phyloP scores from a whole-genome alignment of 2,329 filamentous ascomycete genomes.

The Pseudogymnoascus pannorum region DNA sequence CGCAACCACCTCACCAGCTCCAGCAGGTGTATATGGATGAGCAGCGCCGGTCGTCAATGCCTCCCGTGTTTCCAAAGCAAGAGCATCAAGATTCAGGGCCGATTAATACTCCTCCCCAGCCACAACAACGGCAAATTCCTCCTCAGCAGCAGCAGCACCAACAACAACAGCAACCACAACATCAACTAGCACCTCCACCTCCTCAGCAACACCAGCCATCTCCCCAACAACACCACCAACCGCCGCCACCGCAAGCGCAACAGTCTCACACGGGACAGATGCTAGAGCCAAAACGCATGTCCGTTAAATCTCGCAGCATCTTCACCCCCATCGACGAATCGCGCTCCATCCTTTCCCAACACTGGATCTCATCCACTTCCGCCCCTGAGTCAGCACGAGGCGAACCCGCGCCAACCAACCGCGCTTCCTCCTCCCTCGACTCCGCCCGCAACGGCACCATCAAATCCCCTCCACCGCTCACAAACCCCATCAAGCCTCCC shows the following conservation, averaged over 20 bases:
- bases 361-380: constrained; percentile 60
- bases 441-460: constrained; percentile 37
- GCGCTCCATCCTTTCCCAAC: constrained; percentile 78
- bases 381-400: constrained; percentile 26
- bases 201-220: constrained; percentile 21
- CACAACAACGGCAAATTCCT: constrained; percentile 45
- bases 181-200: constrained; percentile 16
- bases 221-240: constrained; percentile 24
- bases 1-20: constrained; percentile 37
- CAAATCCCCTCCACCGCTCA: constrained; percentile 43
- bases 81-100: constrained; percentile 42
- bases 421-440: constrained; percentile 41
- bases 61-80: constrained; percentile 59
- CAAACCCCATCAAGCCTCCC: constrained; percentile 27
- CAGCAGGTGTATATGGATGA: constrained; percentile 72
- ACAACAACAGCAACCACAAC: constrained; percentile 35
- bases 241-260: constrained; percentile 37
- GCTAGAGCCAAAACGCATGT: constrained; percentile 44
- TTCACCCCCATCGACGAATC: constrained; percentile 97
- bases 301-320: constrained; percentile 62
- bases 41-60: constrained; percentile 64
- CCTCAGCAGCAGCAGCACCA: constrained; percentile 49
- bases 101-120: constrained; percentile 47
- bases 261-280: constrained; percentile 45
- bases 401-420: constrained; percentile 36